Conservation (phyloP, 1,284 basidiomycete species). For the Ganoderma sinense region DNA sequence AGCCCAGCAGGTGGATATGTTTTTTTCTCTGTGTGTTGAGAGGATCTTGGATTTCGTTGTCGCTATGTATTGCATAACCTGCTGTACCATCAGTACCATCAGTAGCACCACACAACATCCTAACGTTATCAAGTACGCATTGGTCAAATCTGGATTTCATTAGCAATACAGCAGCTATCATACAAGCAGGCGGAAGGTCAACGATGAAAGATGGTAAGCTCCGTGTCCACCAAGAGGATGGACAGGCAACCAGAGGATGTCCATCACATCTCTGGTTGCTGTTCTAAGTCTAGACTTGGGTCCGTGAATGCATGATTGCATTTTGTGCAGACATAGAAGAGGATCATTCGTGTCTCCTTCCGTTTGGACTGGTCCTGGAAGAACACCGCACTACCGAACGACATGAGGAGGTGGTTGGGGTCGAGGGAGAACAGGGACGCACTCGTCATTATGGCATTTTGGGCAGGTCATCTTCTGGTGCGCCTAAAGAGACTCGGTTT, state of each 20-base stretch:
- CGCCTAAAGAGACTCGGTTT: constrained; percentile 51
- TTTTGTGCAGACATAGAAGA: constrained; percentile 92
- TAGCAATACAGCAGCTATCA: constrained; percentile 16
- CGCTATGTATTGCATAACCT: constrained; percentile 27
- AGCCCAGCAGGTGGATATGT: background rate
- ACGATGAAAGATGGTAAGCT: background rate
- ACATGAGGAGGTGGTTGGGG: constrained; percentile 12
- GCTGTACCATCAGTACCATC: constrained; percentile 25
- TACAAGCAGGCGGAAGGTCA: constrained; percentile 10
- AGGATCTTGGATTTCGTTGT: constrained; percentile 16
- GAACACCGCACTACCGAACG: constrained; percentile 75
- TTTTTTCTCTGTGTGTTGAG: background rate
- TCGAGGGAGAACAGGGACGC: constrained; percentile 38
- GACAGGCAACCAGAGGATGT: background rate
- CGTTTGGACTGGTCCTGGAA: constrained; percentile 96
- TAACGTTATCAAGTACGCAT: constrained; percentile 19
- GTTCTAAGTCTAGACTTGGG: constrained; percentile 53
- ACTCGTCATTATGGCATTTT: constrained; percentile 78
- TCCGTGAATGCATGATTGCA: constrained; percentile 85
- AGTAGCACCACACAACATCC: constrained; percentile 12
- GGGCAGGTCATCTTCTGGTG: constrained; percentile 79
- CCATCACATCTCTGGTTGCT: constrained; percentile 23
- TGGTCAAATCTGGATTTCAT: constrained; percentile 9
- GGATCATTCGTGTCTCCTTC: constrained; percentile 90
- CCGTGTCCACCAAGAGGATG: background rate